These are phyloP conservation scores for Nitzschia sp. DNA, from an alignment of 108 stramenopile species.

Conservation along the genomic window DNA sequence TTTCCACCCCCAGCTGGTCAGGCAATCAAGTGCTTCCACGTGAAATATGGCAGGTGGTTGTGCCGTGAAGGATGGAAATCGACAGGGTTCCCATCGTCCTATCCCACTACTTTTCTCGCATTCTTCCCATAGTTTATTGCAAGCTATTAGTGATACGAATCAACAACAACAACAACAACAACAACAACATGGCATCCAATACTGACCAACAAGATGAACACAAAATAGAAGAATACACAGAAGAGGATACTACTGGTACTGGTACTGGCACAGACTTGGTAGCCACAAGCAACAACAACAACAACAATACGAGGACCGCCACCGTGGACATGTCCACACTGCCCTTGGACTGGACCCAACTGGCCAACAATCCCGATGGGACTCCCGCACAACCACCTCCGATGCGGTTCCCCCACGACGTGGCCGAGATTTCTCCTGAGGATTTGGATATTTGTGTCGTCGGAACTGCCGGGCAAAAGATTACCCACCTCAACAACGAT, in stretches of 20 bases:
- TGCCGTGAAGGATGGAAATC: too few relatives aligned
- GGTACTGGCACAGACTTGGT: background rate
- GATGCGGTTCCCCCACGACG: constrained; percentile 74
- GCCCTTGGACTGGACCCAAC: constrained; percentile 70
- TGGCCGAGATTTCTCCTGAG: constrained; percentile 44
- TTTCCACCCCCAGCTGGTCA: too few relatives aligned
- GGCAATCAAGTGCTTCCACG: too few relatives aligned
- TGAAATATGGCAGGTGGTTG: too few relatives aligned
- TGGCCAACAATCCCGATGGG: constrained; percentile 17
- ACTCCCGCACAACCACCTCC: constrained; percentile 1
- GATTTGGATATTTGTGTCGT: constrained; percentile 68
- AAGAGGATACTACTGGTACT: too few relatives aligned
- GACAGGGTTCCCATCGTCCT: too few relatives aligned
- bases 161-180: too few relatives aligned
- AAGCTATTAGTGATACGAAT: too few relatives aligned
- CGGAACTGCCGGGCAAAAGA: constrained; percentile 84
- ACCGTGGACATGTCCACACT: constrained; percentile 15
- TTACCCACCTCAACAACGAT: constrained; percentile 70
- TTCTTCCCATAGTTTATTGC: too few relatives aligned
- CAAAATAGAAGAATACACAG: too few relatives aligned
- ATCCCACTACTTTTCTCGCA: too few relatives aligned
- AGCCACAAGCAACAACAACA: background rate
- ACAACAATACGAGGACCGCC: background rate
- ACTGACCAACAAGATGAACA: background rate
- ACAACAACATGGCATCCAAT: background rate